phyloP scores from a whole-genome alignment of 2,329 filamentous ascomycete species.

The Blastomyces percursus region DNA sequence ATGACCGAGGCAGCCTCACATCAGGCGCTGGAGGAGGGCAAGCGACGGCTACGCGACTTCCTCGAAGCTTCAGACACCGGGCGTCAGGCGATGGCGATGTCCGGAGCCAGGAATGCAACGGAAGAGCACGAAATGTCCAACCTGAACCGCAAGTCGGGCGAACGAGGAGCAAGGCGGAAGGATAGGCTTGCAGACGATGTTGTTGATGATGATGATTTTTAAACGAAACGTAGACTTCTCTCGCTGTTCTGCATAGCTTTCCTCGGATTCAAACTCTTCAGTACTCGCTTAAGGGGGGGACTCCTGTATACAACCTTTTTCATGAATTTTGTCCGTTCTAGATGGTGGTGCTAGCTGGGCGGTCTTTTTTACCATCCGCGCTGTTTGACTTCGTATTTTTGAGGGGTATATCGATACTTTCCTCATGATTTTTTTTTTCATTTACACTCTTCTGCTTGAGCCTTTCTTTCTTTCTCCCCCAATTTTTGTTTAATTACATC shows the following conservation, averaged over 20 bases:
- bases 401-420: background rate
- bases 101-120: conserved; percentile 29
- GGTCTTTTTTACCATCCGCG: no score
- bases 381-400: background rate
- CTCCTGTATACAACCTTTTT: background rate
- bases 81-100: conserved; percentile 70
- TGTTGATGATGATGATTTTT: conserved; percentile 1
- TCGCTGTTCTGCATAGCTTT: background rate
- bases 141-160: conserved; percentile 15
- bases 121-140: conserved; percentile 51
- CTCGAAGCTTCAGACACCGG: conserved; percentile 79
- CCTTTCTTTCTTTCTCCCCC: background rate
- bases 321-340: background rate
- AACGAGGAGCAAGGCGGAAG: background rate
- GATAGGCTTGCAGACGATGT: background rate
- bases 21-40: conserved; percentile 83
- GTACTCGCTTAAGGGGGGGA: background rate
- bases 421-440: background rate
- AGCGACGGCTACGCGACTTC: conserved; percentile 82
- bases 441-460: background rate
- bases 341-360: background rate
- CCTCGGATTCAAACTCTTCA: background rate
- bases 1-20: conserved; percentile 82
- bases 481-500: background rate
- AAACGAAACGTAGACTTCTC: background rate